phyloP scores from a whole-genome alignment of 148 eudicot genomes.

The Talinum fruticosum region DNA sequence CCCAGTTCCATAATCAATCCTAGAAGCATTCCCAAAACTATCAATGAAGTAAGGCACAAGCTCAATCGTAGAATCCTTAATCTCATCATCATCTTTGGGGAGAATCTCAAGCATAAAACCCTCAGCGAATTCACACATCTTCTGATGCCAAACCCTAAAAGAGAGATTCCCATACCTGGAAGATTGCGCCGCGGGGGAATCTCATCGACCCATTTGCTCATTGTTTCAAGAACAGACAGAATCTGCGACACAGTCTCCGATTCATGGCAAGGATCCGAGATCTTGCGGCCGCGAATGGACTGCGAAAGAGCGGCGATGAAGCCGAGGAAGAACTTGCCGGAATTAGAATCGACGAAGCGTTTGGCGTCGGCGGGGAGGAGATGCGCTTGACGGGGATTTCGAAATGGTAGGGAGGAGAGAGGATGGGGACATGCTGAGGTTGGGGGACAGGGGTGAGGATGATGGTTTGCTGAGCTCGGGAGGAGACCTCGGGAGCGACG shows the following conservation, averaged over 20 bases:
- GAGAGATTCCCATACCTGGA: conserved; percentile 66
- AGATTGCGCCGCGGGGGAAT: conserved; percentile 64
- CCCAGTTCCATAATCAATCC: conserved; percentile 91
- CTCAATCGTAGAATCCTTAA: conserved; percentile 45
- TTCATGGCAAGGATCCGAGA: conserved; percentile 65
- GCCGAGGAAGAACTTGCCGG: conserved; percentile 61
- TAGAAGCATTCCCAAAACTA: conserved; percentile 67
- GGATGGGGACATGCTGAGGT: conserved; percentile 33
- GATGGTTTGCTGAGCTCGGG: conserved; percentile 56
- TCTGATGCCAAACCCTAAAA: conserved; percentile 60
- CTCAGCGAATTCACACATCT: conserved; percentile 39
- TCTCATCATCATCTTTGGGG: conserved; percentile 20
- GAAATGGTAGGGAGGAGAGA: conserved; percentile 63
- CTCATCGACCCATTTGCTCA: conserved; percentile 42
- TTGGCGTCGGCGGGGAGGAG: conserved; percentile 50
- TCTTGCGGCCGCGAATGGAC: conserved; percentile 48
- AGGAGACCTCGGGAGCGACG: conserved; percentile 46
- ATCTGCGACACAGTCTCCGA: conserved; percentile 32
- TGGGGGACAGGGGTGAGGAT: conserved; percentile 81
- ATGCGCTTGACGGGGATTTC: conserved; percentile 55
- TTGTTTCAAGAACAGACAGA: conserved; percentile 35
- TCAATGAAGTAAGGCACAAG: conserved; percentile 67
- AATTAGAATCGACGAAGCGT: conserved; percentile 41
- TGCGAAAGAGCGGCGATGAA: conserved; percentile 69
- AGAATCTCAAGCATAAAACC: conserved; percentile 41